Conservation (phyloP, 2,329 filamentous ascomycete genomes). For the Monilinia polystroma region DNA sequence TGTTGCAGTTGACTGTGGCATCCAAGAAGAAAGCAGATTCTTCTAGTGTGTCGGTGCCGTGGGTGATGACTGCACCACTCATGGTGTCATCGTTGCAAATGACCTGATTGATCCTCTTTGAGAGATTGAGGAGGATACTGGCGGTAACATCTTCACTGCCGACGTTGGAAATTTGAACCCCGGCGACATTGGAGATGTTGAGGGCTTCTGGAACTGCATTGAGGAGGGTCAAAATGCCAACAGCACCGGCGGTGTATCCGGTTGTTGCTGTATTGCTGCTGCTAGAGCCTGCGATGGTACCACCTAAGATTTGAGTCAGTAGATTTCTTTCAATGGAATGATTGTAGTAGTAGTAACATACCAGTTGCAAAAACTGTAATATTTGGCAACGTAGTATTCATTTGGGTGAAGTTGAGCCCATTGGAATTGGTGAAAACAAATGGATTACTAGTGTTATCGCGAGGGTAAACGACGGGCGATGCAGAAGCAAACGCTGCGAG, state of each 20-base stretch:
- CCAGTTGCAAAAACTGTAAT: constrained; percentile 36
- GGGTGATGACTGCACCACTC: constrained; percentile 57
- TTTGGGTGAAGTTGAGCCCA: constrained; percentile 35
- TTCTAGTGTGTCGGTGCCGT: constrained; percentile 65
- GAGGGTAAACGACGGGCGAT: constrained; percentile 28
- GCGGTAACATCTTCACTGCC: constrained; percentile 50
- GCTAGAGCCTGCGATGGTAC: constrained; percentile 57
- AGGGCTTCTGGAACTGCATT: constrained; percentile 54
- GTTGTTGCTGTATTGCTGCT: constrained; percentile 52
- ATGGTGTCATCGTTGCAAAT: constrained; percentile 39
- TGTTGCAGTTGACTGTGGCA: constrained; percentile 54
- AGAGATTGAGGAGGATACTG: constrained; percentile 49
- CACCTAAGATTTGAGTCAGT: constrained; percentile 45
- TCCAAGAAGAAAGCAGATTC: constrained; percentile 64
- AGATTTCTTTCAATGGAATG: not conserved
- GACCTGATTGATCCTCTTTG: constrained; percentile 50
- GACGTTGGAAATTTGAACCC: constrained; percentile 53
- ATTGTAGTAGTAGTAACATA: not conserved
- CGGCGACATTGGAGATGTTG: constrained; percentile 54
- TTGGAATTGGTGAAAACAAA: constrained; percentile 34
- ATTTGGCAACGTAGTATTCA: constrained; percentile 32
- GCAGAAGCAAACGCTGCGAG: constrained; percentile 25
- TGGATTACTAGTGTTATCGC: constrained; percentile 23
- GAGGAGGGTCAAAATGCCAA: constrained; percentile 46
- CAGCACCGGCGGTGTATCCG: constrained; percentile 50